Evolutionary conservation across 176 grass and related monocot species (phyloP).

Genomic region (Chrysopogon serrulatus): DNA sequence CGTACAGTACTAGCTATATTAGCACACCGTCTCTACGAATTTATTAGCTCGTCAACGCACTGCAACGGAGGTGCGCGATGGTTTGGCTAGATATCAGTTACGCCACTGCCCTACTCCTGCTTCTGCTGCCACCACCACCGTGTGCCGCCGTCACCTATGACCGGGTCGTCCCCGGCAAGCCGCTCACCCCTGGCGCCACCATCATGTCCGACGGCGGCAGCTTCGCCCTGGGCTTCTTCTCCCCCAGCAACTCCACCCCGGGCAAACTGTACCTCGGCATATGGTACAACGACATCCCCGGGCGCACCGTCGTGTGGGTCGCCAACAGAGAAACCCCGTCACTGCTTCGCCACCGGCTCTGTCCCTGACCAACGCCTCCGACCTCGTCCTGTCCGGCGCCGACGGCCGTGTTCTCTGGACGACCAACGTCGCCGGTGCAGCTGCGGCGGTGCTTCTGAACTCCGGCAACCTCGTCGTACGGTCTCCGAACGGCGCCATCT

Average conservation of each 20-base stretch:
- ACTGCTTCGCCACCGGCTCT: neutral
- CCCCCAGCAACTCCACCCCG: neutral
- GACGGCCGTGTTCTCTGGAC: constrained; percentile 25
- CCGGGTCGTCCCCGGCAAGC: neutral
- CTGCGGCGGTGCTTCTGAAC: neutral
- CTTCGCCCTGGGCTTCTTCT: constrained; percentile 28
- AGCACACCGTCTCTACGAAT: too few species aligned
- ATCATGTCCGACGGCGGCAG: neutral
- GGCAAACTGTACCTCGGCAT: constrained; percentile 19
- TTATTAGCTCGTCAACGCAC: too few species aligned
- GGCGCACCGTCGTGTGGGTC: constrained; percentile 15
- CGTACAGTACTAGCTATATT: too few species aligned
- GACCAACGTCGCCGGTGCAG: neutral
- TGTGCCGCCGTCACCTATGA: neutral
- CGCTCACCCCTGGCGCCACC: neutral
- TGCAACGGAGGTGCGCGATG: neutral
- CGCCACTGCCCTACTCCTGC: neutral
- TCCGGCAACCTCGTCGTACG: constrained; percentile 32
- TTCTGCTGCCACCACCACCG: neutral
- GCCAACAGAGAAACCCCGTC: neutral
- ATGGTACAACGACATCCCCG: constrained; percentile 25
- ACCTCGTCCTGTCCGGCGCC: constrained; percentile 7
- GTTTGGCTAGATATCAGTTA: neutral
- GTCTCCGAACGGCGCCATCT: neutral
- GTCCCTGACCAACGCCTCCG: neutral